Evolutionary conservation across 768 basidiomycete species (phyloP).

Genomic region (Podaxis mareebaensis): DNA sequence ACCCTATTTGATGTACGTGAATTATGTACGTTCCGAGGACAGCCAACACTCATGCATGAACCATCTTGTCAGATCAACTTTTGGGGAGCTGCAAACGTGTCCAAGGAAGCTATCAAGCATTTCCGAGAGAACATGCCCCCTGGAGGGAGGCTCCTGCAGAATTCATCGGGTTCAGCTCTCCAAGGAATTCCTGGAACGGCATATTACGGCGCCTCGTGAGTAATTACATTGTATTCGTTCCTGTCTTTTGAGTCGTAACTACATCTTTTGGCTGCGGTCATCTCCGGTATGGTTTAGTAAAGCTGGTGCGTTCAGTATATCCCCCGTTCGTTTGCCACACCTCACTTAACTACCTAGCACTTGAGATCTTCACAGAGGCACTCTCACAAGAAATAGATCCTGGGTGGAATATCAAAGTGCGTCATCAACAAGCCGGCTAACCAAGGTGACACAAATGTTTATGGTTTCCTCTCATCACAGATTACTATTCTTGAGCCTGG

Average conservation of each 20-base stretch:
- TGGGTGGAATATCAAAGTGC: conserved; percentile 48
- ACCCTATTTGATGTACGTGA: conserved; percentile 37
- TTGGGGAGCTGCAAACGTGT: conserved; percentile 36
- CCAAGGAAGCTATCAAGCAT: conserved; percentile 30
- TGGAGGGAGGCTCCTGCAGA: conserved; percentile 40
- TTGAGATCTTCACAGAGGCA: conserved; percentile 40
- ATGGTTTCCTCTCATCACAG: conserved; percentile 6
- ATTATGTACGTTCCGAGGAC: not conserved
- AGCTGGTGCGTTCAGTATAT: not conserved
- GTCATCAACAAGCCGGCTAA: not conserved
- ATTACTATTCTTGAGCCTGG: conserved; percentile 22
- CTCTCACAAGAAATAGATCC: conserved; percentile 43
- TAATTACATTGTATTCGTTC: not conserved
- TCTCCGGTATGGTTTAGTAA: conserved; percentile 19
- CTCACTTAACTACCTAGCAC: conserved; percentile 25
- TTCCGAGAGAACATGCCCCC: conserved; percentile 41
- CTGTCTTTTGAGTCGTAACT: not conserved
- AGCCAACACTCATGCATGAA: not conserved
- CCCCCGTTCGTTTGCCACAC: not conserved
- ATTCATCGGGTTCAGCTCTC: conserved; percentile 33
- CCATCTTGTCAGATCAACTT: conserved; percentile 24
- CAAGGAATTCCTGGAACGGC: conserved; percentile 27
- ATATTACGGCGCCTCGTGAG: conserved; percentile 28
- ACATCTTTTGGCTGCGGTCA: not conserved
- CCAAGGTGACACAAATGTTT: not conserved